Percentiles rank a stretch among this genome's conserved stretches.
These are phyloP conservation scores for Akanthomyces lecanii DNA, from an alignment of 2,329 filamentous ascomycete genomes.

Conservation along the genomic window DNA sequence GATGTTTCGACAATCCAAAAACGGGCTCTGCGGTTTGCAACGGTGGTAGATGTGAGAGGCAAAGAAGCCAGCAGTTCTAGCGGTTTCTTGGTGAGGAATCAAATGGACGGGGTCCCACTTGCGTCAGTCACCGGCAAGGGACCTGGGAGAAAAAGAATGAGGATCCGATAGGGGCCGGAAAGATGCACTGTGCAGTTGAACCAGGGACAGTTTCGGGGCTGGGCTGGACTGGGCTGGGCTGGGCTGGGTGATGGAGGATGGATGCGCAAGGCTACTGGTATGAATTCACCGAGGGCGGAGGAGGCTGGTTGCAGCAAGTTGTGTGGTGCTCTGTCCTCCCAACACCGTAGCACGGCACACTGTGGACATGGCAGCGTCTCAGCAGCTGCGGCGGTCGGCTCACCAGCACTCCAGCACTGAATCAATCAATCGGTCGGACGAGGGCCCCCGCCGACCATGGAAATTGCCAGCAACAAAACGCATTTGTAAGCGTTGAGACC, in stretches of 20 bases:
- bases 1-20: neutral
- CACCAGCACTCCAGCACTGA: neutral
- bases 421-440: neutral
- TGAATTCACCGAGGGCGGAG: neutral
- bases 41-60: conserved; percentile 13
- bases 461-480: conserved; percentile 16
- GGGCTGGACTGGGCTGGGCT: neutral
- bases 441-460: neutral
- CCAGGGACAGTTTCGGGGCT: neutral
- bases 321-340: too few relatives aligned
- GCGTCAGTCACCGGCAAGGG: conserved; percentile 3
- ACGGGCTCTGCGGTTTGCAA: neutral
- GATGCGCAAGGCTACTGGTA: neutral
- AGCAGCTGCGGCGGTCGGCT: neutral
- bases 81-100: conserved; percentile 12
- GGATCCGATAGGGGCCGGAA: neutral
- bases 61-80: conserved; percentile 7
- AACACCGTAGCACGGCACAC: neutral
- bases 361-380: neutral
- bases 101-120: conserved; percentile 6
- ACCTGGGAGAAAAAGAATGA: neutral
- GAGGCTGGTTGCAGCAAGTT: conserved; percentile 3
- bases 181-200: conserved; percentile 10
- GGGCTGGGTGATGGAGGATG: neutral
- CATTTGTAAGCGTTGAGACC: conserved; percentile 16